Base-by-base conservation (phyloP, 2,329 filamentous ascomycete species). In the Mariannaea sp. region DNA sequence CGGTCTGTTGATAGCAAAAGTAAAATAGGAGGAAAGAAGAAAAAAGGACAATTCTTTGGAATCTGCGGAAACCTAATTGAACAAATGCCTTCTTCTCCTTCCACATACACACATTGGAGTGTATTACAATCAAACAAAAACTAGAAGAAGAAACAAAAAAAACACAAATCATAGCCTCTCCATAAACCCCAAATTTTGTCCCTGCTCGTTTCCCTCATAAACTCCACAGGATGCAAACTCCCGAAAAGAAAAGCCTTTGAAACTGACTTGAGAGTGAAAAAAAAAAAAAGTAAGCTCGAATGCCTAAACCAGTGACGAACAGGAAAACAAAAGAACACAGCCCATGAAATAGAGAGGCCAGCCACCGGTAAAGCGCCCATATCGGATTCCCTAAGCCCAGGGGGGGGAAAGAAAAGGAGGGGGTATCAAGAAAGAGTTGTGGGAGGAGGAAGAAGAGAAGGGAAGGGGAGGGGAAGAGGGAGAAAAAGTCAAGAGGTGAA, bases 181-280 rank as follows among this genome's bases (percentile, higher is more conserved):
- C 38, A 9, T 17, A 33, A 26, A 33, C 39, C 38, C 20, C n/a
- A n/a, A n/a, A n/a, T 41, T 22, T 35, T 33, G 22, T 16, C 35
- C 27, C 32, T 10, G 36, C 19, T 8, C 29, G 29, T 20, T 46
- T 22, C 38, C 30, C 48, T 39, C 39, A 17, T 27, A 48, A 55
- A 62, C 49, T 56, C 57, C 49, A 38, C 41, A 47, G 44, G 46
- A 56, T 63, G 53, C 54, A 26, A 30, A 43, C 35, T 38, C 35
- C 35, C 49, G 32, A 20, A 35, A 27, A 29, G 26, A 22, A 30
- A 51, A n/a, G n/a, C n/a, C n/a, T n/a, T n/a, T n/a, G n/a, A n/a
- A n/a, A n/a, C 41, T 45, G 39, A 32, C 22, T 24, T 24, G 40
- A 44, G 49, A 33, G 16, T 53, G 44, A 29, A 50, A 32, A 13